Base-by-base conservation (phyloP, 1,139 yeast species). In the Geotrichum aggregatum region DNA sequence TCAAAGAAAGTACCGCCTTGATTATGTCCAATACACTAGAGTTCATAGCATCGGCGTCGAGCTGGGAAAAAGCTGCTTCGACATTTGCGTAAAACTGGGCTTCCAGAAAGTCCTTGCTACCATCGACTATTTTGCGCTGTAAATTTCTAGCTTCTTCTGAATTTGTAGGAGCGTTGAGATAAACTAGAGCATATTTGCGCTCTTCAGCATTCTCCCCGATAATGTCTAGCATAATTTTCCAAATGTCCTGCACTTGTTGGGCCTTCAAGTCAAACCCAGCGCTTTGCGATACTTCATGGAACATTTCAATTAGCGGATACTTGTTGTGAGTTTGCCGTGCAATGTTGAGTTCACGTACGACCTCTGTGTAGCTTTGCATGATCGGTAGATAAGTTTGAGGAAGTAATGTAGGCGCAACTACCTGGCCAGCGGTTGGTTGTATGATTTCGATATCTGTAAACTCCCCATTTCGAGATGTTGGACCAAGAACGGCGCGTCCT, bases 1-100 rank as follows among this genome's bases (percentile, higher is more conserved):
- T 76, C 67, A 65, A 68, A 60, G 62, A 84, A 74, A 63, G 83
- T 62, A 83, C 87, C 35, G 84, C 82, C 52, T 78, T 76, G 47
- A 87, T 78, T 63, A 87, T 88, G 67, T 84, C 85, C 49, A 81
- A 72, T 55, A 81, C 81, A 2, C 87, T 80, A 3, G 95, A 87
- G 16, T 87, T 77, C 7, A 85, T 85, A 55, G 76, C 77, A 51
- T 71, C 73, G 48, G 76, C 80, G 30, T 80, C 78, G 59, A 80
- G 72, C 57, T 82, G 83, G 38, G 79, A 76, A 64, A 87, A 88
- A 47, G 87, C 76, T 44, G 78, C 80, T 61, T 87, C 91, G 58
- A 89, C 78, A 64, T 84, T 82, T 46, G 79, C 84, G 63, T 78
- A 79, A 66, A 88, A 91, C 68, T 92, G 97, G 11, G 70, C 67